Conservation (phyloP, 2,329 filamentous ascomycete species). For the Venturia aucupariae region DNA sequence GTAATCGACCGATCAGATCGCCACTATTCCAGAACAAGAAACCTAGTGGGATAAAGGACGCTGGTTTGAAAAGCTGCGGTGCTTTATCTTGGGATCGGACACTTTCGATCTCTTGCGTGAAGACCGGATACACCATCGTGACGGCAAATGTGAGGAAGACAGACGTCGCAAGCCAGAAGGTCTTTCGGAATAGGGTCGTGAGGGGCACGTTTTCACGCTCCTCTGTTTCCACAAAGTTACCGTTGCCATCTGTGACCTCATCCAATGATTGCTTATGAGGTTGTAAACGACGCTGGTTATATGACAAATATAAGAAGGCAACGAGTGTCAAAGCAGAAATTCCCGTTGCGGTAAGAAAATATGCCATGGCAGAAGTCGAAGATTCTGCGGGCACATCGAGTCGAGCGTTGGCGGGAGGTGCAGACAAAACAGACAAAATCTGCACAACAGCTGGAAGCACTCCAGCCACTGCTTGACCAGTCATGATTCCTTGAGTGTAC, state of each 20-base stretch:
- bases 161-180: conserved; percentile 67
- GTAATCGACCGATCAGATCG: conserved; percentile 67
- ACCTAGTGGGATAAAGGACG: conserved; percentile 77
- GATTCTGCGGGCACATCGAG: conserved; percentile 30
- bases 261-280: conserved; percentile 18
- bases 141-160: conserved; percentile 73
- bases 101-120: conserved; percentile 51
- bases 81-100: conserved; percentile 35
- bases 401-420: conserved; percentile 39
- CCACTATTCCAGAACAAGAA: conserved; percentile 93
- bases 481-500: conserved; percentile 96
- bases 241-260: conserved; percentile 10
- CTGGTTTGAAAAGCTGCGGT: conserved; percentile 55
- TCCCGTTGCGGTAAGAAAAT: conserved; percentile 78
- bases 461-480: conserved; percentile 83
- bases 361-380: conserved; percentile 70
- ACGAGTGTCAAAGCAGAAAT: conserved; percentile 63
- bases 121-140: conserved; percentile 94
- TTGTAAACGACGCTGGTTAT: conserved; percentile 35
- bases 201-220: conserved; percentile 45
- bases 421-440: conserved; percentile 68
- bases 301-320: conserved; percentile 65
- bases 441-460: conserved; percentile 83
- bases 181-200: conserved; percentile 60
- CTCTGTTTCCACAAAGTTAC: conserved; percentile 7